Percentiles rank a stretch among this genome's conserved stretches.
Evolutionary conservation across 305 asterid genomes (phyloP).

Genomic region (Coffea humblotiana): DNA sequence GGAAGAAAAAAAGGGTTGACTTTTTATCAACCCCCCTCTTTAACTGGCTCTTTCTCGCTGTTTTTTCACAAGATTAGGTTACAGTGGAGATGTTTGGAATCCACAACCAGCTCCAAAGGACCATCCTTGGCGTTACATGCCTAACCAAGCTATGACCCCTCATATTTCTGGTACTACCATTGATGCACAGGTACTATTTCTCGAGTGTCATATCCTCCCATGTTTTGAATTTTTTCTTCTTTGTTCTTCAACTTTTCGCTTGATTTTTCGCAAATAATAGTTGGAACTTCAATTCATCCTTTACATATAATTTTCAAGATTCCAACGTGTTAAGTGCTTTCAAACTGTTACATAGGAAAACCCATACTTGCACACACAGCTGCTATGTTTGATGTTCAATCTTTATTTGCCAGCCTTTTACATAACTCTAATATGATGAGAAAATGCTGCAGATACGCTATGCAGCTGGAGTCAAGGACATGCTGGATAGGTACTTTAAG

Average conservation of each 20-base stretch:
- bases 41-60: not conserved
- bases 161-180: conserved; percentile 95
- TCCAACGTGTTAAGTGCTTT: not conserved
- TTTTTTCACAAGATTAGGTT: conserved; percentile 42
- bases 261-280: not conserved
- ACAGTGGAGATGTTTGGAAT: conserved; percentile 97
- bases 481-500: conserved; percentile 91
- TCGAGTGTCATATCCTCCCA: not conserved
- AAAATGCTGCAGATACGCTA: conserved; percentile 63
- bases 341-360: not conserved
- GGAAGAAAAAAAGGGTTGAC: not conserved
- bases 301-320: not conserved
- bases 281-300: not conserved
- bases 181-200: conserved; percentile 71
- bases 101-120: conserved; percentile 99
- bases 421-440: not conserved
- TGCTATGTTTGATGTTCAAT: not conserved
- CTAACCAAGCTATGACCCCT: conserved; percentile 99
- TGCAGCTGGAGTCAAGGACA: conserved; percentile 90
- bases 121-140: conserved; percentile 99
- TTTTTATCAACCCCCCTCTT: not conserved
- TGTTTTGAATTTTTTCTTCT: not conserved
- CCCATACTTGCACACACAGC: not conserved
- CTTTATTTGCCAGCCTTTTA: not conserved
- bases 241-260: not conserved